Conservation (phyloP, 371 early-diverging fungal species). For the Lichtheimia ramosa region DNA sequence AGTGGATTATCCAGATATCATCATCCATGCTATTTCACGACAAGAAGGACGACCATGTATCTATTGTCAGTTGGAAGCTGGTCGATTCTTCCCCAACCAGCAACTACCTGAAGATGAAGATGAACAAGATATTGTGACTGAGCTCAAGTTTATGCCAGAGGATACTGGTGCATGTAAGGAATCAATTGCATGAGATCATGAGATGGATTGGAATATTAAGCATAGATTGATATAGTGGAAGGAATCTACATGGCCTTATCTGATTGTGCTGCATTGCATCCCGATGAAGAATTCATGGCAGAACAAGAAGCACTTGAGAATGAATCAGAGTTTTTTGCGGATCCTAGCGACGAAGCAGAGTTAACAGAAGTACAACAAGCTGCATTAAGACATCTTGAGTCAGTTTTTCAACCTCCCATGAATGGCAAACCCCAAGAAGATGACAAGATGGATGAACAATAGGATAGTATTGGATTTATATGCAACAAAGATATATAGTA, state of each 20-base stretch:
- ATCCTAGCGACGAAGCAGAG: slow-evolving; percentile 42
- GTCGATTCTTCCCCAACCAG: slow-evolving; percentile 40
- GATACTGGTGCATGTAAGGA: slow-evolving; percentile 60
- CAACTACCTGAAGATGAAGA: slow-evolving; percentile 54
- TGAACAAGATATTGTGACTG: slow-evolving; percentile 56
- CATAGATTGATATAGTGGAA: slow-evolving; percentile 56
- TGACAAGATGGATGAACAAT: slow-evolving; percentile 15
- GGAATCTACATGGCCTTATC: slow-evolving; percentile 71
- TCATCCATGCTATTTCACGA: slow-evolving; percentile 81
- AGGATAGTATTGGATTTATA: neutral
- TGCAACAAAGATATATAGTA: too few species aligned
- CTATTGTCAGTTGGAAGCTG: slow-evolving; percentile 74
- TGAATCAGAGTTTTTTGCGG: slow-evolving; percentile 48
- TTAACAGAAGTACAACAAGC: slow-evolving; percentile 48
- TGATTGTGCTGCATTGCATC: slow-evolving; percentile 76
- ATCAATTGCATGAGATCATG: neutral
- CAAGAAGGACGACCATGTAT: slow-evolving; percentile 63
- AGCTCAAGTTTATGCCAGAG: slow-evolving; percentile 68
- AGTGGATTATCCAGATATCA: slow-evolving; percentile 73
- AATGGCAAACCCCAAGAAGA: slow-evolving; percentile 10
- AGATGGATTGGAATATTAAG: neutral
- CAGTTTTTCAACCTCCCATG: slow-evolving; percentile 34
- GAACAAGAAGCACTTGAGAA: slow-evolving; percentile 38
- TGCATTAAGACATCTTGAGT: slow-evolving; percentile 42
- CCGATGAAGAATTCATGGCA: slow-evolving; percentile 56